These are phyloP conservation scores for Trametopsis cervina DNA, from an alignment of 768 basidiomycete genomes.

Conservation along the genomic window DNA sequence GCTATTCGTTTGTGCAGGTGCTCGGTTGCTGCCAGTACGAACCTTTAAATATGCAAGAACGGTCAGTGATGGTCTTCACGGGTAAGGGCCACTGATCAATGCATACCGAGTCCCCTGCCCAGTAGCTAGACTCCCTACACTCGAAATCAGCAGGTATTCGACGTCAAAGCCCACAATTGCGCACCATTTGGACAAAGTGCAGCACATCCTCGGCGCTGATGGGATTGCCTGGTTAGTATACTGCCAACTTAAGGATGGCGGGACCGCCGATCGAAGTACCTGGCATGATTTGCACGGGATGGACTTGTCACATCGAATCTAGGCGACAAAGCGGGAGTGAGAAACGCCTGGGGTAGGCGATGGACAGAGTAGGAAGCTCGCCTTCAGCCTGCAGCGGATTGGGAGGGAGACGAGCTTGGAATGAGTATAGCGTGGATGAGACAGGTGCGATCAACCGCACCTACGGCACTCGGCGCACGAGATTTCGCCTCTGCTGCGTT, in stretches of 20 bases:
- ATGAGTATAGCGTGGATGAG: conserved; percentile 3
- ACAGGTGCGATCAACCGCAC: conserved; percentile 42
- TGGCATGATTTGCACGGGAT: conserved; percentile 75
- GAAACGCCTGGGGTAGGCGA: background rate
- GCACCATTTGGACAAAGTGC: conserved; percentile 67
- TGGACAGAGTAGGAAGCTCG: conserved; percentile 2
- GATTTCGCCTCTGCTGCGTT: conserved; percentile 68
- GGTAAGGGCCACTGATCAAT: background rate
- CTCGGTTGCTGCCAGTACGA: conserved; percentile 59
- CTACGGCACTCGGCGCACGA: conserved; percentile 76
- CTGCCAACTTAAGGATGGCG: conserved; percentile 1
- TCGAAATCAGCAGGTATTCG: background rate
- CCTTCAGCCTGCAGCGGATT: conserved; percentile 21
- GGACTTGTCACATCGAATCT: conserved; percentile 81
- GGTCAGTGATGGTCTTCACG: background rate
- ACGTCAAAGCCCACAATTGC: conserved; percentile 11
- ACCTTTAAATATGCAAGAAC: conserved; percentile 39
- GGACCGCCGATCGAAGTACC: too few relatives aligned
- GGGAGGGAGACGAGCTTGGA: conserved; percentile 1
- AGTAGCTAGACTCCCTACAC: conserved; percentile 63
- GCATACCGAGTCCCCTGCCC: conserved; percentile 66
- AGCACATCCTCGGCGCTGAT: conserved; percentile 58
- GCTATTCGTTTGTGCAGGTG: conserved; percentile 60
- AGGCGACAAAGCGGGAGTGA: background rate
- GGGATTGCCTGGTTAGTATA: background rate